phyloP scores from a whole-genome alignment of 2,329 filamentous ascomycete species.

The Sarocladiaceae sp. region DNA sequence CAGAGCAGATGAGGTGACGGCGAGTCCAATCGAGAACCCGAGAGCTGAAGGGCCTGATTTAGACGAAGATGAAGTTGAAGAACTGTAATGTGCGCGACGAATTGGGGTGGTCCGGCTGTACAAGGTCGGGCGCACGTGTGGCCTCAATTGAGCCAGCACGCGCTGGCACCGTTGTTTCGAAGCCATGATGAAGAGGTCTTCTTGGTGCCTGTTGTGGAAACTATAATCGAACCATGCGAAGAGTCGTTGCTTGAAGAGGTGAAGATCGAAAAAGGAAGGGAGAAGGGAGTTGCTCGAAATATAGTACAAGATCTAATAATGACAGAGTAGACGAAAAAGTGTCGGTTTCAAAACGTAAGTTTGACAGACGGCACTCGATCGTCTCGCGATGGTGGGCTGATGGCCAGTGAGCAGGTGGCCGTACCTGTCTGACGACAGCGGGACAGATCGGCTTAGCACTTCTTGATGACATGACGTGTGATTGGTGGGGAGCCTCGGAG shows the following conservation, averaged over 20 bases:
- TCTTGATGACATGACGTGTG: not conserved
- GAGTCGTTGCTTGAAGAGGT: not conserved
- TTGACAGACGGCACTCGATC: slow-evolving; percentile 1
- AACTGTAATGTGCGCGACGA: slow-evolving; percentile 2
- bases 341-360: slow-evolving; percentile 5
- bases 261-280: not conserved
- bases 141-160: not conserved
- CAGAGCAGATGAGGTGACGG: slow-evolving; percentile 29
- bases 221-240: not conserved
- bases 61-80: slow-evolving; percentile 17
- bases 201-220: not conserved
- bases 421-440: not conserved
- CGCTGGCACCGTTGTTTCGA: slow-evolving; percentile 2
- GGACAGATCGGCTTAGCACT: not conserved
- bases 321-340: not conserved
- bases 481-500: not conserved
- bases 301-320: not conserved
- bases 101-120: not conserved
- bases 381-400: slow-evolving; percentile 6
- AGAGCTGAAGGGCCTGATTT: slow-evolving; percentile 17
- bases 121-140: not conserved
- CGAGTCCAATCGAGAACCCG: slow-evolving; percentile 29
- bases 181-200: slow-evolving; percentile 5
- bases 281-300: not conserved
- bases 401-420: slow-evolving; percentile 7